Conservation (phyloP, 108 stramenopile species). For the Fragilariopsis cylindrus region DNA sequence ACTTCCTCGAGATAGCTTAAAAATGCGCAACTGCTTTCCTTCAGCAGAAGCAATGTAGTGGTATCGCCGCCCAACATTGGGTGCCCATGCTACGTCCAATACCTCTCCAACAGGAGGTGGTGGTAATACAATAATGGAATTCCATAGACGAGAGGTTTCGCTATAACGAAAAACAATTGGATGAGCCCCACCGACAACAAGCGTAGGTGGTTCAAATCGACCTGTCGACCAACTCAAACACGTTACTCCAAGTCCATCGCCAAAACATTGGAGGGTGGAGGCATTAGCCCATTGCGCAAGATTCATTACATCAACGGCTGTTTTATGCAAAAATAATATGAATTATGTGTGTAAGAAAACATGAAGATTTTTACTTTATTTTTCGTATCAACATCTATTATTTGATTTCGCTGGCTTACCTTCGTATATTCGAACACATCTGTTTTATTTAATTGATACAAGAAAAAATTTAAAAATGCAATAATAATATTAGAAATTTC, state of each 20-base stretch:
- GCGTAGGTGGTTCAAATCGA: constrained; percentile 90
- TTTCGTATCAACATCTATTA: not conserved
- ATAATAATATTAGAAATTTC: not conserved
- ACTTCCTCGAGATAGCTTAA: constrained; percentile 35
- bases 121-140: constrained; percentile 53
- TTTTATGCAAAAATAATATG: constrained; percentile 14
- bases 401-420: constrained; percentile 3
- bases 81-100: constrained; percentile 93
- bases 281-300: constrained; percentile 85
- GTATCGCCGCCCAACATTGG: constrained; percentile 88
- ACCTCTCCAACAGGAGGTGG: constrained; percentile 57
- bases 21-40: constrained; percentile 46
- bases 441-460: not conserved
- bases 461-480: not conserved
- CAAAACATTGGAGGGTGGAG: constrained; percentile 52
- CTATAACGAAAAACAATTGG: constrained; percentile 67
- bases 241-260: constrained; percentile 59
- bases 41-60: constrained; percentile 84
- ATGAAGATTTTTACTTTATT: not conserved
- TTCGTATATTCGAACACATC: constrained; percentile 23
- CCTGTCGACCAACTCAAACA: constrained; percentile 89
- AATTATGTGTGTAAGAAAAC: not conserved
- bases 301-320: constrained; percentile 93
- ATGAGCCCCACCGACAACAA: constrained; percentile 76
- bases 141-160: constrained; percentile 68